Base-by-base conservation (phyloP, 2,329 filamentous ascomycete genomes). In the Nemania serpens region DNA sequence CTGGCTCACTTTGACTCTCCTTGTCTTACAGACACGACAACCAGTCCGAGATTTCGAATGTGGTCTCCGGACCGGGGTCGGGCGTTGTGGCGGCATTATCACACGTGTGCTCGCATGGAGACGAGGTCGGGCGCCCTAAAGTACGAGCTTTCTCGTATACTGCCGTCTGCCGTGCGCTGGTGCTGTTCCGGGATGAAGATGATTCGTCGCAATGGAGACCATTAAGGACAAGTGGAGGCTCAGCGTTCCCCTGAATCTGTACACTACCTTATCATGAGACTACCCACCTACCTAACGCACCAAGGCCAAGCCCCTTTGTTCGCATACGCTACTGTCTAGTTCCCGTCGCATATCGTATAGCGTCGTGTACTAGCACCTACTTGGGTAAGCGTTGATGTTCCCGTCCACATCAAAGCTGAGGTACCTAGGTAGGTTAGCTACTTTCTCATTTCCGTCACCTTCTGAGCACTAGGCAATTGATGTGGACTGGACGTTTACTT, bases 1-100 rank as follows among this genome's bases (percentile, higher is more conserved):
- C 13, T 6, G 42, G 52, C 67, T 63, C 43, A 66, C 68, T 62
- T 70, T 69, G 10, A 70, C 67, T 54, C 68, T 66, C 47, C 68
- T 65, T 4, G 67, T 59, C 59, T 69, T 70, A 46, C 68, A 70
- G 43, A 69, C 65, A 50, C 65, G 67, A 52, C 68, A 70, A 33
- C 68, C 67, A 13, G 68, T 70, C 50, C 64, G 66, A 55, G 67
- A 69, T 36, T 70, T 70, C 46, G 67, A 63, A 60, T 70, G 67
- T 20, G 68, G 68, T 48, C 66, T 62, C 37, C 68, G 68, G 41
- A 63, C 67, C 37, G 61, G 54, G 47, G 69, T 68, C 29, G 60
- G 51, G 12, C 48, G 45, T 29, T 65, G 61, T 33, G 63, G 58
- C 36, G 65, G 54, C 66, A 69, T 69, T 5, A 17, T 51, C 45